These are phyloP conservation scores for Lodderomyces margitis DNA, from an alignment of 1,139 yeast genomes.

Conservation along the genomic window DNA sequence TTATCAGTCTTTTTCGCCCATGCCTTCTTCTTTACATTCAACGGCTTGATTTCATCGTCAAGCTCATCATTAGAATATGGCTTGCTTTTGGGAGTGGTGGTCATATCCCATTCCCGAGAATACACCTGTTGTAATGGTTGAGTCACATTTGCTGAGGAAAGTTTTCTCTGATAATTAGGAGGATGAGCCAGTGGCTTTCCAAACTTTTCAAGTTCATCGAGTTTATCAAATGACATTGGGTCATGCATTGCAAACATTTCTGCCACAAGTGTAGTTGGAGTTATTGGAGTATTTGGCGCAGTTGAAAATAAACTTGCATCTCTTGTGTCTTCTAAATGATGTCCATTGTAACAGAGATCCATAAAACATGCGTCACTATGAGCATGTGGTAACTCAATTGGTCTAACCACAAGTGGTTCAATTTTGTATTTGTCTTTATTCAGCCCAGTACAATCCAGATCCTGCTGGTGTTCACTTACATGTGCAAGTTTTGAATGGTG, in stretches of 20 bases:
- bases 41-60: conserved; percentile 1
- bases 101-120: not conserved
- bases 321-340: not conserved
- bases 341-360: not conserved
- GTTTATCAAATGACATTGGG: no score
- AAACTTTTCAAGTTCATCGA: no score
- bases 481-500: not conserved
- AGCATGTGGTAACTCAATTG: not conserved
- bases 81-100: not conserved
- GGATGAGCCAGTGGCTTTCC: not conserved
- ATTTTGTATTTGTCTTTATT: not conserved
- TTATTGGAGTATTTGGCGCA: not conserved
- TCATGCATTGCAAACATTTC: not conserved
- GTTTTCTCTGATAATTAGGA: not conserved
- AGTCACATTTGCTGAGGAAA: not conserved
- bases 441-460: not conserved
- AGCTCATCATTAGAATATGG: not conserved
- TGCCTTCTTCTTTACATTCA: not conserved
- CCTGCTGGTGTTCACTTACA: not conserved
- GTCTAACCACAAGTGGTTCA: not conserved
- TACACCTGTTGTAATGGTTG: not conserved
- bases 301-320: not conserved
- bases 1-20: not conserved
- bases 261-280: not conserved
- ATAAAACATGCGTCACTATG: not conserved